Evolutionary conservation across 345 rosid genomes (phyloP), one percentile per base, ranked within the genome.

Genomic region (Rhodamnia argentea): DNA sequence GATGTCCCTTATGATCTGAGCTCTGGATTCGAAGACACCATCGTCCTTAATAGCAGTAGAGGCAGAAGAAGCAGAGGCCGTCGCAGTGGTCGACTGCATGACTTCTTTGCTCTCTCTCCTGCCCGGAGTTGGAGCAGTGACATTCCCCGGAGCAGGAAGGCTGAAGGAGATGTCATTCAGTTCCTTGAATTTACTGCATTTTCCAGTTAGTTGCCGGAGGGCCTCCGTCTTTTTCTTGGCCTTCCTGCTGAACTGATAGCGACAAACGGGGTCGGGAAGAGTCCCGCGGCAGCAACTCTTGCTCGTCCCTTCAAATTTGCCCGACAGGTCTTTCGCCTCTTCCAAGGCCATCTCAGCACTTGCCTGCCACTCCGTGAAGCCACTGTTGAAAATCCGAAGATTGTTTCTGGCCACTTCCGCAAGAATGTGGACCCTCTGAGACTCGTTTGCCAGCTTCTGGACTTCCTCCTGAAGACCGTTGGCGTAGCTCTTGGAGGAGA

Each of bases 181-280:
- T n/a, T 0, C 60, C n/a, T 10, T 42, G 1, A 58, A 13, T 13
- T 3, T 0, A 27, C 10, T 0, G 0, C 10, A 3, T 60, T 13
- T 1, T 27, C 0, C 10, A 60, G 2, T 0, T 20, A 60, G 37
- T n/a, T 0, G 1, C 32, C 6, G 10, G 6, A 60, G 13, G 37
- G 0, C 37, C 74, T 27, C 1, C 5, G 27, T 60, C 74, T 6
- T 60, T 37, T 3, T 10, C 40, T 13, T 6, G 20, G 74, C 37
- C 20, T 60, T 27, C 74, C 20, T 60, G 2, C 37, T 0, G 74
- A 60, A 27, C 1, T 60, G 74, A 60, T 0, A 0, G 20, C 9
- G 37, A 6, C 4, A 13, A 1, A 0, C 5, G 74, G 74, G 20
- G 10, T 0, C 1, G 3, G 20, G 74, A 60, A 14, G 20, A 1